A percentile compares a stretch with the other conserved stretches of the same genome.
Conservation (phyloP, 495 filamentous ascomycete species). For the Tuber melanosporum region DNA sequence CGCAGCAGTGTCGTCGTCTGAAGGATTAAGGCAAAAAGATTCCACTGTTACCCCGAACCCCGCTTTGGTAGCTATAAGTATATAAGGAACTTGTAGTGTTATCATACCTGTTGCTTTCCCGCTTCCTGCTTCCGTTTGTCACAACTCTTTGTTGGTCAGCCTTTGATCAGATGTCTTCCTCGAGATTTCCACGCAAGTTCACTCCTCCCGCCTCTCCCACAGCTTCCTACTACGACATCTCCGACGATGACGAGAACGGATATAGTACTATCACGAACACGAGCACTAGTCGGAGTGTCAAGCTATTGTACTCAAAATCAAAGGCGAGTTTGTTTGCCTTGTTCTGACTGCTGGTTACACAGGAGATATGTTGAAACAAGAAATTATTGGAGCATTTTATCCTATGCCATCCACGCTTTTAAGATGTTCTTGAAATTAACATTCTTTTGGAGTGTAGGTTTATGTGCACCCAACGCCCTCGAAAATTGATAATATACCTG, state of each 20-base stretch:
- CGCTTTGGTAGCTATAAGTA: neutral
- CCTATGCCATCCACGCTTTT: slow-evolving; percentile 8
- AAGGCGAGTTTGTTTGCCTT: slow-evolving; percentile 54
- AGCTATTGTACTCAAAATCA: slow-evolving; percentile 94
- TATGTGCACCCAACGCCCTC: slow-evolving; percentile 96
- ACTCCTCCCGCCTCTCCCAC: slow-evolving; percentile 59
- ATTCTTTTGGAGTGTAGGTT: slow-evolving; percentile 52
- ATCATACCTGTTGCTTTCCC: neutral
- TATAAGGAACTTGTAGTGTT: neutral
- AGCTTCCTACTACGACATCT: slow-evolving; percentile 91
- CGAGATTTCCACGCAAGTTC: slow-evolving; percentile 15
- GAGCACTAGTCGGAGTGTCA: slow-evolving; percentile 73
- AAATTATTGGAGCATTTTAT: slow-evolving; percentile 4
- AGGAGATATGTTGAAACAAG: slow-evolving; percentile 28
- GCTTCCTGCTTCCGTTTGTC: neutral
- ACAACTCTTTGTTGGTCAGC: neutral
- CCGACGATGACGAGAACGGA: slow-evolving; percentile 78
- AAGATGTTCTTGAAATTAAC: slow-evolving; percentile 16
- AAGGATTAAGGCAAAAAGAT: neutral
- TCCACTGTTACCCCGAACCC: neutral
- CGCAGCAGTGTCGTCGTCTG: neutral
- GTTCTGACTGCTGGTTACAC: slow-evolving; percentile 6
- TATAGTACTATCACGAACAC: slow-evolving; percentile 93
- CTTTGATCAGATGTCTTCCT: slow-evolving; percentile 1
- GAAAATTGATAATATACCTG: slow-evolving; percentile 91